Percentiles rank a stretch among this genome's conserved stretches.
phyloP scores from a whole-genome alignment of 2,329 filamentous ascomycete species.

The Catunica adiposa region DNA sequence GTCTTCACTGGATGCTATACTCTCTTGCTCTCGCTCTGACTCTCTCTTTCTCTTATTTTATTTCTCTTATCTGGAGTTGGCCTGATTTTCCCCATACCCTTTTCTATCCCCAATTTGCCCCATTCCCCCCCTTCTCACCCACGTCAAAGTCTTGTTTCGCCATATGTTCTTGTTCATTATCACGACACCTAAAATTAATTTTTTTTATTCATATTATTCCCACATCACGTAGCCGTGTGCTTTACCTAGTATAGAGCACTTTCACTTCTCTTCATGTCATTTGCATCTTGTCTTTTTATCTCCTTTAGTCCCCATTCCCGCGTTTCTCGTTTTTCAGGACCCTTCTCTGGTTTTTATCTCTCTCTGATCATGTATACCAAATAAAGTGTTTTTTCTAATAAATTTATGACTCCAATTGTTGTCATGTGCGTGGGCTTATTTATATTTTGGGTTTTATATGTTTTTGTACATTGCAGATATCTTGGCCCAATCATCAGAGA shows the following conservation, averaged over 20 bases:
- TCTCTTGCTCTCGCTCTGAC: too few relatives aligned
- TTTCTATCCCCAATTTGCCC: neutral
- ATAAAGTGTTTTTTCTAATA: conserved; percentile 1
- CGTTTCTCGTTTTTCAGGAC: neutral
- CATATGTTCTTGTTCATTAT: conserved; percentile 1
- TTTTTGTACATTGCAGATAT: too few relatives aligned
- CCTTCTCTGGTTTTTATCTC: neutral
- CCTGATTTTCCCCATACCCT: neutral
- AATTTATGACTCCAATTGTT: too few relatives aligned
- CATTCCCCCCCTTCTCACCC: neutral
- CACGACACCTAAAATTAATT: conserved; percentile 3
- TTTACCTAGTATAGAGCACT: neutral
- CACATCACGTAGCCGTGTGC: neutral
- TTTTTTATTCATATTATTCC: neutral
- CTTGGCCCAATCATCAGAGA: too few relatives aligned
- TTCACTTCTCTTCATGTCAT: conserved; percentile 6
- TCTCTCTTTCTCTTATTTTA: neutral
- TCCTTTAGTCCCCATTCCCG: neutral
- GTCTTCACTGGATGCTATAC: neutral
- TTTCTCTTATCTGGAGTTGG: neutral
- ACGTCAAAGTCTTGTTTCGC: neutral
- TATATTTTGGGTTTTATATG: too few relatives aligned
- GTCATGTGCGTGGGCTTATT: too few relatives aligned
- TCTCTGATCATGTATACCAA: neutral
- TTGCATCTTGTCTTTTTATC: conserved; percentile 6